Percentiles rank a stretch among this genome's conserved stretches.
These are phyloP conservation scores for Phalaenopsis aphrodite DNA, from an alignment of 106 monocot species.

Conservation along the genomic window DNA sequence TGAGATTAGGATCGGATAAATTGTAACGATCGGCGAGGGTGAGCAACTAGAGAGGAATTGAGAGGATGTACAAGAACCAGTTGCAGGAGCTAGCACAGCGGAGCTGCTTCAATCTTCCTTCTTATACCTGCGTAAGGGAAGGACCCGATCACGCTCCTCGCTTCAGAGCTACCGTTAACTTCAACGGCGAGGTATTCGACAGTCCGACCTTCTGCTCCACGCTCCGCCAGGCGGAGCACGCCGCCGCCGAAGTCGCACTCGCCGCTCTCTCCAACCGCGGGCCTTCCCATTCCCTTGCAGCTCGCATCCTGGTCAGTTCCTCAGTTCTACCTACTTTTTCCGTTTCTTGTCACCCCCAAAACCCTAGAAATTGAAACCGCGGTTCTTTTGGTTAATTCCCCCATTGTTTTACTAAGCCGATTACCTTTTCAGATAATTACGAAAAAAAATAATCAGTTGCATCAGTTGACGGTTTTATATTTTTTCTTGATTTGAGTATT, in stretches of 20 bases:
- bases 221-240: constrained; percentile 56
- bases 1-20: background rate
- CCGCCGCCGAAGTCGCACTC: constrained; percentile 58
- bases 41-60: background rate
- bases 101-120: constrained; percentile 61
- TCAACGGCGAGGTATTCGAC: constrained; percentile 56
- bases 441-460: no score
- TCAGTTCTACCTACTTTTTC: background rate
- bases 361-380: background rate
- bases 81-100: constrained; percentile 63
- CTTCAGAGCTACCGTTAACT: constrained; percentile 56
- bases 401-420: no score
- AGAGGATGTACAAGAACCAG: constrained; percentile 64
- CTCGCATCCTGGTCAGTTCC: constrained; percentile 38
- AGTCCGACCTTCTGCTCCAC: constrained; percentile 48
- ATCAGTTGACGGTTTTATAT: background rate
- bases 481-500: background rate
- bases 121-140: constrained; percentile 50
- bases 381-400: no score
- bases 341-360: background rate
- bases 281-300: constrained; percentile 50
- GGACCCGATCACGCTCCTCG: constrained; percentile 63
- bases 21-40: background rate
- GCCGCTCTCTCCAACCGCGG: constrained; percentile 34
- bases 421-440: no score